A percentile compares a stretch with the other conserved stretches of the same genome.
These are phyloP conservation scores for Anthracocystis walkeri DNA, from an alignment of 1,284 basidiomycete species.

Conservation along the genomic window DNA sequence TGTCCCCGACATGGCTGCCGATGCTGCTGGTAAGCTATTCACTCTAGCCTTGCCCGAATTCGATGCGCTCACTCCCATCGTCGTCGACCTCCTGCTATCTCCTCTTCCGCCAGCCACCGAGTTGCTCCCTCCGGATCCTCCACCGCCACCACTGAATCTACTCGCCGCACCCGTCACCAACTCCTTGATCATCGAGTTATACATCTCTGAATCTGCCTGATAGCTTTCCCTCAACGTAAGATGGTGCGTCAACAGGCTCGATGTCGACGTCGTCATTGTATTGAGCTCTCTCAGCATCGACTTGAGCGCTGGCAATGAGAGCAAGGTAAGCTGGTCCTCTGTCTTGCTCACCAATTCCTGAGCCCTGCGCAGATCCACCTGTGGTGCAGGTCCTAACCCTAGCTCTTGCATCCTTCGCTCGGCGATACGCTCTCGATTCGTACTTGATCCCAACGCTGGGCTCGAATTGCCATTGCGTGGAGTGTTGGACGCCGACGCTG, in stretches of 20 bases:
- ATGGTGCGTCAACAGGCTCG: conserved; percentile 63
- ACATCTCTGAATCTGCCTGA: conserved; percentile 64
- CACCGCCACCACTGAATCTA: conserved; percentile 33
- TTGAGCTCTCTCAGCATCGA: conserved; percentile 57
- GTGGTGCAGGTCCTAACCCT: conserved; percentile 44
- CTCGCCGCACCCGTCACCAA: conserved; percentile 64
- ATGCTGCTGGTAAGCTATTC: conserved; percentile 22
- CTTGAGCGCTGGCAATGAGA: conserved; percentile 60
- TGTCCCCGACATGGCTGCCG: conserved; percentile 23
- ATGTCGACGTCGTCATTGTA: conserved; percentile 54
- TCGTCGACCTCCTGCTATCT: conserved; percentile 30
- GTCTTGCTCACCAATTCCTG: conserved; percentile 52
- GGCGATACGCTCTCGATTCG: conserved; percentile 46
- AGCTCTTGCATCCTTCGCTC: conserved; percentile 58
- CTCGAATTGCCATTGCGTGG: conserved; percentile 42
- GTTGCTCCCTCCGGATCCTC: conserved; percentile 15
- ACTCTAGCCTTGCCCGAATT: conserved; percentile 26
- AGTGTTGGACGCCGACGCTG: conserved; percentile 40
- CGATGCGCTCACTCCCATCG: conserved; percentile 26
- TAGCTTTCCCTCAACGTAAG: conserved; percentile 63
- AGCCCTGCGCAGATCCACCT: conserved; percentile 54
- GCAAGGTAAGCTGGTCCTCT: conserved; percentile 62
- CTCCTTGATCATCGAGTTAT: conserved; percentile 67
- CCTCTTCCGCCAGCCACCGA: conserved; percentile 25
- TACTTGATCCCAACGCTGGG: conserved; percentile 41